Base-by-base conservation (phyloP, 31 red algal genomes). In the Bonnemaisonia californica region DNA sequence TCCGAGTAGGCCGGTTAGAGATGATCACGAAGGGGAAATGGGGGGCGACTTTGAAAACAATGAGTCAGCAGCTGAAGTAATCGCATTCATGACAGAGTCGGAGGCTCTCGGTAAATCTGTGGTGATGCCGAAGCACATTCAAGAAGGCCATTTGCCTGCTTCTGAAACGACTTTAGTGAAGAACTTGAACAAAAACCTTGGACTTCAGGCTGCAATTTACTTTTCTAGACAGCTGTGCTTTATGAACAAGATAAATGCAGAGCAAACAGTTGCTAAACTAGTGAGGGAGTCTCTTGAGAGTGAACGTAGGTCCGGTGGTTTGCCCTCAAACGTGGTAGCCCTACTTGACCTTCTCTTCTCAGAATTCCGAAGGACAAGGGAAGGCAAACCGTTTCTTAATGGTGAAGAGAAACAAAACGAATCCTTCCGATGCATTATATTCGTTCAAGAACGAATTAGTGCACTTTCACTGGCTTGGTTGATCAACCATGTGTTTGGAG, bases 381-480 rank as follows among this genome's bases (percentile, higher is more conserved):
- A 48, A 1, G 4, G 5, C 41, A 9, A 29, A 12, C 13, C 27
- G 22, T 28, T 54, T 45, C 1, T 5, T 22, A 16, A 5, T 33
- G 23, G 23, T 33, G 11, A 63, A 7, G 23, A 27, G 26, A 33
- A 63, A 9, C 30, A 9, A 7, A 63, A 63, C n/a, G 69, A 85
- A 26, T 39, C 4, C 24, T 92, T 92, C 57, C 81, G 89, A 2
- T 62, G 71, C 24, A 92, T 92, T 57, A 70, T 92, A 19, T 92
- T 92, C 45, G 77, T 84, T 40, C 57, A 86, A 38, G 82, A 86
- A 61, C 74, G 89, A 28, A 57, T 73, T 37, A 66, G 37, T 33
- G 76, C 89, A 1, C 61, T 77, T 39, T 65, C 76, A 22, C 81
- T 92, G 2, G 61, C 76, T 24, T 77, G 70, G 75, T 31, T 86